Evolutionary conservation across 805 yeast species (phyloP), one percentile per base, ranked within the genome.

Genomic region (Scheffersomyces coipomensis): DNA sequence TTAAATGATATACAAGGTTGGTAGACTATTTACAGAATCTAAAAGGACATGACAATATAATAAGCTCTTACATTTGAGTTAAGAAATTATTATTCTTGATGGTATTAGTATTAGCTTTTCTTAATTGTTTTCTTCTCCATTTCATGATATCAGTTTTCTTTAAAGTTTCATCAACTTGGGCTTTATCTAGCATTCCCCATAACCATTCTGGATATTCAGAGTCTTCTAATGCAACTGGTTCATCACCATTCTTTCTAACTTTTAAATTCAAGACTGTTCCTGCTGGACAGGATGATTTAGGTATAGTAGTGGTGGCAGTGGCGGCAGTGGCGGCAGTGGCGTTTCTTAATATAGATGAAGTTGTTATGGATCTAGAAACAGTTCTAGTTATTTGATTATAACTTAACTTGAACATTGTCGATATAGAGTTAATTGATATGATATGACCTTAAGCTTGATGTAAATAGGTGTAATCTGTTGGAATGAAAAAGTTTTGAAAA

Each of bases 201-300:
- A 91, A 73, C 99, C 99, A 91, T 33, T 76, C 86, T 4, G 99
- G 99, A 57, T 91, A 91, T 53, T 90, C 96, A 27, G 71, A 71
- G 58, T 93, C 98, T 45, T 84, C 88, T 39, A 85, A 62, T 1
- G 98, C 98, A 4, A 88, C 81, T 7, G 95, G 88, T 51, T 89
- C 97, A 43, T 83, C 79, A n/a, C 91, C 95, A 26, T 75, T 72
- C 56, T 88, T 89, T 56, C 78, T 78, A 32, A 91, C 74, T 51
- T 85, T 85, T 53, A 89, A 65, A 47, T 83, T 83, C 44, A 86
- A 67, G 8, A 75, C 71, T 0, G 93, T 84, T 44, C 98, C 89
- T 37, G 86, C 83, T 49, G 73, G 62, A 58, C 90, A 77, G 38
- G 58, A 48, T 2, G 61, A 55, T 43, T 50, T 47, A 19, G 38